These are phyloP conservation scores for Prunus padus DNA, from an alignment of 306 rosid species.

Conservation along the genomic window DNA sequence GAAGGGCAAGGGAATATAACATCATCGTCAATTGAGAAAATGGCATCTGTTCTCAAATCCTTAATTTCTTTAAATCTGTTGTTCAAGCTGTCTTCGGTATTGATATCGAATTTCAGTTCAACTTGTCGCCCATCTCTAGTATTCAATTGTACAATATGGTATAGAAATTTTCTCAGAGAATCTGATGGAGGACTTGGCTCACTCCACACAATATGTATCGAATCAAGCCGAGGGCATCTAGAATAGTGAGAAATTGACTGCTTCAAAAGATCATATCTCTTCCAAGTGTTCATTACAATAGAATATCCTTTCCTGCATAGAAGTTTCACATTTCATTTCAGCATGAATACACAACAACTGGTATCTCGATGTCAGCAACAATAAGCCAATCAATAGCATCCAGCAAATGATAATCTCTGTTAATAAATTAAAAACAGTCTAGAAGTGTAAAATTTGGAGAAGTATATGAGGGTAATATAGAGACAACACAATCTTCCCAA, in stretches of 20 bases:
- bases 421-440: neutral
- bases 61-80: conserved; percentile 80
- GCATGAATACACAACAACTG: conserved; percentile 2
- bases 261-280: conserved; percentile 91
- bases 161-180: conserved; percentile 42
- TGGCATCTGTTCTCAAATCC: conserved; percentile 70
- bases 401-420: neutral
- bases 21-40: conserved; percentile 92
- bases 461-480: neutral
- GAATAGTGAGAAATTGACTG: conserved; percentile 84
- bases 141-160: conserved; percentile 42
- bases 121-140: conserved; percentile 41
- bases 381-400: neutral
- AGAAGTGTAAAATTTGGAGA: neutral
- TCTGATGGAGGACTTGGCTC: conserved; percentile 80
- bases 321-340: conserved; percentile 10
- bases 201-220: conserved; percentile 90
- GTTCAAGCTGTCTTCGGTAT: conserved; percentile 87
- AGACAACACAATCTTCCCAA: neutral
- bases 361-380: neutral
- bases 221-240: conserved; percentile 66
- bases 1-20: conserved; percentile 87
- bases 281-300: conserved; percentile 95
- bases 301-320: conserved; percentile 76
- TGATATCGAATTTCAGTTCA: conserved; percentile 70